Evolutionary conservation across 768 basidiomycete genomes (phyloP).

Genomic region (Dioszegia hungarica): DNA sequence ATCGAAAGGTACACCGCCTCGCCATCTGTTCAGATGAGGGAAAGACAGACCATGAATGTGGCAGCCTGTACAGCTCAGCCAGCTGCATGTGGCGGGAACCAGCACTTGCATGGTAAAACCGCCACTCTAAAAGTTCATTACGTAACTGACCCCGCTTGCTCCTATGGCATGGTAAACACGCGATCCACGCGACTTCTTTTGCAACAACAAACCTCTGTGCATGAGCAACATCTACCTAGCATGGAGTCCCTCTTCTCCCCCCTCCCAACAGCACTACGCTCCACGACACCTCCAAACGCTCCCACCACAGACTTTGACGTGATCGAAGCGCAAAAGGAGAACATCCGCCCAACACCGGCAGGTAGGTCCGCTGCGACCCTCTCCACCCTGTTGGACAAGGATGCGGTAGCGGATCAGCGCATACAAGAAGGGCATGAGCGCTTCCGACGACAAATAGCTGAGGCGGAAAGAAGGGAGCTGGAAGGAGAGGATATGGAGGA

Average conservation of each 20-base stretch:
- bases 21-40: too few relatives aligned
- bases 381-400: conserved; percentile 50
- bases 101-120: too few relatives aligned
- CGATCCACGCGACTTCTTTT: background rate
- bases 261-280: background rate
- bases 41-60: too few relatives aligned
- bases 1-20: too few relatives aligned
- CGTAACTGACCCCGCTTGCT: too few relatives aligned
- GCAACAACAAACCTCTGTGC: background rate
- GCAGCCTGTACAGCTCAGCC: too few relatives aligned
- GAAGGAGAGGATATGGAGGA: conserved; percentile 54
- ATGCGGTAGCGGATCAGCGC: conserved; percentile 63
- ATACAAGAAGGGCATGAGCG: conserved; percentile 50
- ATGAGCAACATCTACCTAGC: background rate
- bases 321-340: conserved; percentile 54
- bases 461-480: conserved; percentile 48
- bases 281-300: background rate
- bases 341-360: conserved; percentile 52
- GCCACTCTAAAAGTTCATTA: too few relatives aligned
- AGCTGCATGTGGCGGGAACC: too few relatives aligned
- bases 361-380: conserved; percentile 53
- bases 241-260: conserved; percentile 13
- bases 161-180: too few relatives aligned
- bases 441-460: conserved; percentile 47
- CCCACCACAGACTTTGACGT: conserved; percentile 47